Evolutionary conservation across 1,284 basidiomycete species (phyloP), one percentile per base, ranked within the genome.

Genomic region (Heterobasidion occidentale): DNA sequence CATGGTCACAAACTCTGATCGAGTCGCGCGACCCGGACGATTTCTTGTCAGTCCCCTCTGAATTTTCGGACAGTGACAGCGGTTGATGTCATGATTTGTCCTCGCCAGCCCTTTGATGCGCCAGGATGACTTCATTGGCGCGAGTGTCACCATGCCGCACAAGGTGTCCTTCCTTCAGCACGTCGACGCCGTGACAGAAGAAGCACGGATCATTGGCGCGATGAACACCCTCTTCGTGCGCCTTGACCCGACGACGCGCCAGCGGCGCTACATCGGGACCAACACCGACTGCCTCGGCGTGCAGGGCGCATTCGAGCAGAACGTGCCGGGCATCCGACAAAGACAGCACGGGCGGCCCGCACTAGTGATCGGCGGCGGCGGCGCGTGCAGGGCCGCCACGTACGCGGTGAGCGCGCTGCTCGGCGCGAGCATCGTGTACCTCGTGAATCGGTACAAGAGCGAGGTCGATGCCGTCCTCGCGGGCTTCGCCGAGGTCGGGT

Each of bases 141-240:
- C 50, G 27, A 17, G n/a, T 4, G 34, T 51, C 19, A 51, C 50
- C 50, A 51, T 51, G 50, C 50, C 50, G 27, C 50, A 51, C 50
- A 51, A 51, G 33, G 34, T 35, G 15, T 17, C 46, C 46, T 48
- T 48, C 9, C 15, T 48, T 11, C 17, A 48, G 27, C 46, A 48
- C n/a, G 11, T 17, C 19, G 27, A 17, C 46, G 17, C n/a, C 27
- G 17, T 48, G 27, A 48, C 46, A 48, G 17, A 17, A 6, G 46
- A 17, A 4, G 46, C 46, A 9, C 17, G n/a, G 5, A 14, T 14
- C 5, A 45, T 45, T 6, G 47, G 47, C 20, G 47, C 47, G 12
- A 33, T 33, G 47, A 49, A 49, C 47, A 49, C 47, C 15, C n/a
- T 49, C 47, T 49, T 49, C 47, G 47, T 49, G 15, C 47, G 47